phyloP scores from a whole-genome alignment of 2,329 filamentous ascomycete genomes.

The Ciborinia camelliae region DNA sequence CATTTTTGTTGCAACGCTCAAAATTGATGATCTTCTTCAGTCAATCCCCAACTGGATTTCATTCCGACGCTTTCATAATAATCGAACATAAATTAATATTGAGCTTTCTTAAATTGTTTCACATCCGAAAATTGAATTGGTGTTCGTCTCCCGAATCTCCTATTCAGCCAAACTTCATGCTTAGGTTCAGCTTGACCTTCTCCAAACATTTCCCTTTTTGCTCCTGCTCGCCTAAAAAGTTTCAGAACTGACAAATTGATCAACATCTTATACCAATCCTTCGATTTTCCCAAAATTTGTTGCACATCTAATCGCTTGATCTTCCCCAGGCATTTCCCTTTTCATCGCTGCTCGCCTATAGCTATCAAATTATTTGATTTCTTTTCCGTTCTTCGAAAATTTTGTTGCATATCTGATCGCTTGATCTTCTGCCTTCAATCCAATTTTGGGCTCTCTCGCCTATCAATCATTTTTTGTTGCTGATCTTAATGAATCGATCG shows the following conservation, averaged over 20 bases:
- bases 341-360: not conserved
- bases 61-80: not conserved
- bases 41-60: not conserved
- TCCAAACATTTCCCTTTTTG: not conserved
- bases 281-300: not conserved
- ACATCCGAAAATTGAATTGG: not conserved
- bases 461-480: not conserved
- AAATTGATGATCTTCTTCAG: not conserved
- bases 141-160: not conserved
- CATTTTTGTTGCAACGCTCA: not conserved
- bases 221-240: not conserved
- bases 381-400: not conserved
- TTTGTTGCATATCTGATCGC: constrained; percentile 13
- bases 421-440: constrained; percentile 12
- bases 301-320: not conserved
- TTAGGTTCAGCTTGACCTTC: not conserved
- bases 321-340: not conserved
- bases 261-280: too few relatives aligned
- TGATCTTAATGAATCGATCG: constrained; percentile 5
- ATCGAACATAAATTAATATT: not conserved
- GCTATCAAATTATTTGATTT: not conserved
- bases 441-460: not conserved
- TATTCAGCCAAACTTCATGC: not conserved
- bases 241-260: too few relatives aligned
- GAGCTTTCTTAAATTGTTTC: not conserved